Percentiles rank a stretch among this genome's conserved stretches.
Conservation (phyloP, 306 rosid species). For the Trifolium pratense region DNA sequence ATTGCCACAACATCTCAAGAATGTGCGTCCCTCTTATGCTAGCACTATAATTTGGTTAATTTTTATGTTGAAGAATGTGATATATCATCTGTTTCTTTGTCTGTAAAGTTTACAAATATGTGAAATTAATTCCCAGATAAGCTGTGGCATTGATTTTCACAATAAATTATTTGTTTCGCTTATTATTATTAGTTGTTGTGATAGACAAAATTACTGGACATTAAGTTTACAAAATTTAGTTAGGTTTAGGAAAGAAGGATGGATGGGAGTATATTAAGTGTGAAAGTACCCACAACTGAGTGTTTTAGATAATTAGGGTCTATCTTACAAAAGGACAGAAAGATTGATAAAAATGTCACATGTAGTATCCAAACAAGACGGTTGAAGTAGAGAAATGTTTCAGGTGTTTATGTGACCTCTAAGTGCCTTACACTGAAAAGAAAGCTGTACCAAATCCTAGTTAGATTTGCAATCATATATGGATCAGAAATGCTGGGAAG, state of each 20-base stretch:
- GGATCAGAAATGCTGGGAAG: background rate
- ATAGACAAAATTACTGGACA: background rate
- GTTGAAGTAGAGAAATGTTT: constrained; percentile 9
- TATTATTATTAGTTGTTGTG: background rate
- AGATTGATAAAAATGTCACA: constrained; percentile 6
- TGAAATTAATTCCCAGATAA: constrained; percentile 3
- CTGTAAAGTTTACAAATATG: background rate
- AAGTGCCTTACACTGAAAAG: background rate
- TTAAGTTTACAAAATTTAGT: constrained; percentile 2
- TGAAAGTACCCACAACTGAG: background rate
- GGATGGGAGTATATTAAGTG: constrained; percentile 1
- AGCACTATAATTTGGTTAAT: constrained; percentile 3
- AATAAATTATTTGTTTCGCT: constrained; percentile 8
- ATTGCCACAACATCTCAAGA: constrained; percentile 59
- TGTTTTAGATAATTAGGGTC: constrained; percentile 27
- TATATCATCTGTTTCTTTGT: constrained; percentile 30
- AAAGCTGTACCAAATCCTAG: background rate
- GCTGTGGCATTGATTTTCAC: constrained; percentile 31
- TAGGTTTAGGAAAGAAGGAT: constrained; percentile 3
- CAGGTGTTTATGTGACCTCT: constrained; percentile 4
- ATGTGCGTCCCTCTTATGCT: constrained; percentile 59
- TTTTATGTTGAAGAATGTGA: constrained; percentile 30
- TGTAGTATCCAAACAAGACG: background rate
- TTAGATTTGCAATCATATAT: constrained; percentile 6
- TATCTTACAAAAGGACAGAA: constrained; percentile 1